Evolutionary conservation across 352 stramenopile species (phyloP), one percentile per base, ranked within the genome.

Genomic region (Pythium diclinum): DNA sequence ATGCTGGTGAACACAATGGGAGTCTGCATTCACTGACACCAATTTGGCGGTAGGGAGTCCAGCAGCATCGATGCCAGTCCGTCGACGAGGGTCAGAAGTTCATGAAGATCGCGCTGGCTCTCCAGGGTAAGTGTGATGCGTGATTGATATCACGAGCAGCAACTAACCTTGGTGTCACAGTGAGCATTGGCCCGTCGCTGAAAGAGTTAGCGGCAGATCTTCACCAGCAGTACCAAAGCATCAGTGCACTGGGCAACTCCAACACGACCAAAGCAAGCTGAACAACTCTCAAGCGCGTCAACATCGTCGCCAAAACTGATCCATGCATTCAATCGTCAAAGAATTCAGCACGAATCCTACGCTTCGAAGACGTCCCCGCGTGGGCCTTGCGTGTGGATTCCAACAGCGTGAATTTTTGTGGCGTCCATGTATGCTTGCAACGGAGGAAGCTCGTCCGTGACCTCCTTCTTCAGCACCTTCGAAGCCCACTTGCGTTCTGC

Each of bases 401-500:
- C 83, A 46, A 73, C 57, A 25, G 77, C 76, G 47, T 93, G 82
- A 30, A 79, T 73, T 61, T 93, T 93, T 6, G 88, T 76, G 19
- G 87, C 85, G 17, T 93, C 82, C 54, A 90, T 75, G 59, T 95
- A 95, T 7, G 82, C 72, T 58, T 71, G 62, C 46, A 94, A 46
- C 23, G 83, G 81, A 21, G 87, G 88, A 25, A 95, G 52, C 47
- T 92, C 83, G 14, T 77, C 81, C 0, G 72, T 89, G 36, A 89
- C 81, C 73, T 94, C 76, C 58, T 94, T 92, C 57, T 91, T 94
- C 32, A 97, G 61, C 13, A 95, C 75, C 59, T 92, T 95, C 17
- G 91, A 97, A 9, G 91, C 92, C 88, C 91, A 97, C 47, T 95
- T 94, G 33, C 92, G 76, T 65, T 98, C 93, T 5, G 92, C 89